Evolutionary conservation across 2,329 filamentous ascomycete genomes (phyloP), one percentile per base, ranked within the genome.

Genomic region (Lasiodiplodia hormozganensis): DNA sequence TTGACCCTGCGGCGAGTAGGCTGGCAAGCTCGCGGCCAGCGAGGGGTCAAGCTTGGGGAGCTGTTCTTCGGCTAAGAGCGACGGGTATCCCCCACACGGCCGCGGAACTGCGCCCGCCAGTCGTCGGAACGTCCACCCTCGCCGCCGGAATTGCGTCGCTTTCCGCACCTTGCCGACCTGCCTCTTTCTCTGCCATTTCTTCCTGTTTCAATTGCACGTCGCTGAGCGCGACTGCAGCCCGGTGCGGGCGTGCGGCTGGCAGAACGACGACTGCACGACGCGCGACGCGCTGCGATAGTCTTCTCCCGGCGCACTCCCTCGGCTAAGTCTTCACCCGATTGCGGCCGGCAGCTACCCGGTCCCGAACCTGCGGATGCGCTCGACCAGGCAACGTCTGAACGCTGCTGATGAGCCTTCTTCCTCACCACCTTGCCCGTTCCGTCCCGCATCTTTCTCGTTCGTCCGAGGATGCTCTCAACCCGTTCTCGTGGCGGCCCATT

Each of bases 271-370:
- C 23, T n/a, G 34, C 31, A 38, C 36, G 31, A 58, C 12, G 12
- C 23, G 36, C 40, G 5, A 7, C n/a, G 8, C 25, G 28, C 58
- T 31, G 60, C 47, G 16, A 64, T 31, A 64, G 60, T 51, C 23
- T 62, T 62, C 58, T 49, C 58, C 58, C 58, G 58, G 58, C 58
- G 57, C 43, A 47, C 18, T 6, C n/a, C 60, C 43, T 62, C 58
- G 58, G 58, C 58, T 62, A 62, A 64, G 60, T 52, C 60, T 64
- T 64, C 60, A 23, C 60, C 60, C 60, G 60, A 52, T 21, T 62
- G 57, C 57, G 57, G 57, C 6, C 34, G 36, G 38, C 56, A 31
- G 58, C 58, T 47, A 62, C 11, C 58, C 58, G 58, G 18, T 14
- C 21, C 60, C 60, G 47, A 47, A 40, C n/a, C 7, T 10, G 18